A percentile compares a stretch with the other conserved stretches of the same genome.
phyloP scores from a whole-genome alignment of 257 asterid species.

The Anisodus acutangulus region DNA sequence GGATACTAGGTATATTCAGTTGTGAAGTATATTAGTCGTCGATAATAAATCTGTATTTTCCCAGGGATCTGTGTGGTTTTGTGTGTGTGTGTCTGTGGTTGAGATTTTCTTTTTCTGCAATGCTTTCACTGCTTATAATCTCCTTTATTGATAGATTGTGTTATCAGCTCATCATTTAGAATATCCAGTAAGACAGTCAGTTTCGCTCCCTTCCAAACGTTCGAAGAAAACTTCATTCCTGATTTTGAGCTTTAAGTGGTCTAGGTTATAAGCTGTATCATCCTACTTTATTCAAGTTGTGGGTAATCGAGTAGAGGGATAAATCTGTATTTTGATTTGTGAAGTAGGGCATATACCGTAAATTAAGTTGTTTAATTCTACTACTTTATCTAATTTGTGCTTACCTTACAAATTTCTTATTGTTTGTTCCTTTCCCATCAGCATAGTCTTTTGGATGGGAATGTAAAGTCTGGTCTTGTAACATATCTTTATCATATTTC shows the following conservation, averaged over 20 bases:
- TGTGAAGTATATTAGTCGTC: neutral
- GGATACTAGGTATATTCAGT: slow-evolving; percentile 65
- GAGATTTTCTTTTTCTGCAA: neutral
- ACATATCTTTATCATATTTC: slow-evolving; percentile 7
- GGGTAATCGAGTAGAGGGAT: neutral
- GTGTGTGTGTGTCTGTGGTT: neutral
- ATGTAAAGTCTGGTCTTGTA: neutral
- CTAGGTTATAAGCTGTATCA: neutral
- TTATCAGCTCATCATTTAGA: neutral
- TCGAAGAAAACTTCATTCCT: no score
- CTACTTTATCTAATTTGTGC: neutral
- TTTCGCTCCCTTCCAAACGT: neutral
- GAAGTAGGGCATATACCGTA: neutral
- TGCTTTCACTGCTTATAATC: neutral
- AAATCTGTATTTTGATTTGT: neutral
- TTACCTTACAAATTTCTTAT: neutral
- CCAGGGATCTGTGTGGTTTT: neutral
- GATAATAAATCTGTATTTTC: neutral
- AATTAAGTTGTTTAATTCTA: neutral
- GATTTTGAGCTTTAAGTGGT: no score
- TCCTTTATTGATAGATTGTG: neutral
- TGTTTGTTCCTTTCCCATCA: neutral
- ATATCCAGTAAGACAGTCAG: neutral
- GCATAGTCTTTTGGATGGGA: neutral
- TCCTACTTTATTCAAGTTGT: neutral